These are phyloP conservation scores for Fusarium keratoplasticum DNA, from an alignment of 2,329 filamentous ascomycete genomes.

Conservation along the genomic window DNA sequence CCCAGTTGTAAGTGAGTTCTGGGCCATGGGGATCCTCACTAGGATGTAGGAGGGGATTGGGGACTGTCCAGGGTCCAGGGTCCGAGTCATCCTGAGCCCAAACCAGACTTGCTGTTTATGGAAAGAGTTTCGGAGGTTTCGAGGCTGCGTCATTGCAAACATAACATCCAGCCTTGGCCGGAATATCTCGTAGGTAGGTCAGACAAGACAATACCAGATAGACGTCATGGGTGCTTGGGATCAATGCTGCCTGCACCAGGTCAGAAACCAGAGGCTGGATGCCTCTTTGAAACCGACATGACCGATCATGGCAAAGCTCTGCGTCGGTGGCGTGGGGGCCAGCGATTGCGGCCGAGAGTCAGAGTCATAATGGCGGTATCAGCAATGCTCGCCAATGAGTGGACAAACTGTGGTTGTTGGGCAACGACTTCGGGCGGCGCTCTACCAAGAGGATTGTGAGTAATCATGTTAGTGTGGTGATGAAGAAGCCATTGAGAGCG, in stretches of 20 bases:
- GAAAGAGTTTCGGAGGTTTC: constrained; percentile 26
- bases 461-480: constrained; percentile 34
- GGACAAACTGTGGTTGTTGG: constrained; percentile 35
- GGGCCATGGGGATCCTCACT: constrained; percentile 29
- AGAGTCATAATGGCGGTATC: constrained; percentile 46
- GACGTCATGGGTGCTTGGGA: constrained; percentile 24
- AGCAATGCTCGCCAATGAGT: constrained; percentile 37
- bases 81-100: constrained; percentile 15
- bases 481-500: constrained; percentile 34
- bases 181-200: constrained; percentile 22
- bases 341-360: constrained; percentile 31
- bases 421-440: constrained; percentile 33
- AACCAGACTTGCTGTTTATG: constrained; percentile 21
- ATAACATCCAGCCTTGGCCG: neutral
- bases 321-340: constrained; percentile 36
- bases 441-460: constrained; percentile 33
- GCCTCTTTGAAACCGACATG: constrained; percentile 24
- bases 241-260: constrained; percentile 14
- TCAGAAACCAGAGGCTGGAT: constrained; percentile 26
- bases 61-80: constrained; percentile 28
- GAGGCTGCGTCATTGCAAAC: constrained; percentile 31
- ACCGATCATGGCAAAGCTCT: constrained; percentile 25
- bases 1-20: constrained; percentile 23
- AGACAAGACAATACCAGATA: constrained; percentile 8
- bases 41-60: constrained; percentile 20